Base-by-base conservation (phyloP, 768 basidiomycete species). In the Asterophora lycoperdoides region DNA sequence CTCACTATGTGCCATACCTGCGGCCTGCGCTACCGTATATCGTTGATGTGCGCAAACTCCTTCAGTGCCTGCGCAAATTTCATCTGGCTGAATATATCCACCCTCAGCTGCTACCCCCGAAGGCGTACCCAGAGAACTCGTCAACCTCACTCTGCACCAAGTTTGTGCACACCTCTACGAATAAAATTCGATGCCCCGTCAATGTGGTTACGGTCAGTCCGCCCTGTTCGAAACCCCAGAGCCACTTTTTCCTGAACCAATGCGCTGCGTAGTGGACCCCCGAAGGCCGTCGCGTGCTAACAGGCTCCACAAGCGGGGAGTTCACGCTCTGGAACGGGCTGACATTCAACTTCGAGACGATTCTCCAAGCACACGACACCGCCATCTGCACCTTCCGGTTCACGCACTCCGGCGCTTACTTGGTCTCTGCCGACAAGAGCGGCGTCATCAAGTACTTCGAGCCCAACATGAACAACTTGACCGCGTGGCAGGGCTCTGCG, bases 301-400 rank as follows among this genome's bases (percentile, higher is more conserved):
- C 96, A 2, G 96, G 96, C 14, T 94, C 93, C 9, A 93, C 93
- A 17, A 92, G 88, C 53, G 96, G 96, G 39, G 96, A 98, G 69
- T 97, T 99, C 68, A 98, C 95, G 1, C 79, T 98, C 5, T 98
- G 96, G 96, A 99, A 99, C 57, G 95, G 95, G 20, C 77, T 95
- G 18, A 97, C 96, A 0, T 99, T 98, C 82, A 99, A 98, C 70
- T 99, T 98, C 62, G 96, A 99, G 68, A 96, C 95, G 0, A 97
- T 99, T 57, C 80, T 98, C n/a, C 95, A 97, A 69, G 95, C 94
- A 1, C 96, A 99, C 67, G 96, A 99, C 62, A 85, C 87, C 1
- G 89, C 93, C 33, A 89, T 99, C 48, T 92, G 94, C 33, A 79
- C 92, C 0, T 80, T 97, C 64, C 71, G 79, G 13, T 99, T 94